Base-by-base conservation (phyloP, 495 filamentous ascomycete species). In the Oidiodendron maius region DNA sequence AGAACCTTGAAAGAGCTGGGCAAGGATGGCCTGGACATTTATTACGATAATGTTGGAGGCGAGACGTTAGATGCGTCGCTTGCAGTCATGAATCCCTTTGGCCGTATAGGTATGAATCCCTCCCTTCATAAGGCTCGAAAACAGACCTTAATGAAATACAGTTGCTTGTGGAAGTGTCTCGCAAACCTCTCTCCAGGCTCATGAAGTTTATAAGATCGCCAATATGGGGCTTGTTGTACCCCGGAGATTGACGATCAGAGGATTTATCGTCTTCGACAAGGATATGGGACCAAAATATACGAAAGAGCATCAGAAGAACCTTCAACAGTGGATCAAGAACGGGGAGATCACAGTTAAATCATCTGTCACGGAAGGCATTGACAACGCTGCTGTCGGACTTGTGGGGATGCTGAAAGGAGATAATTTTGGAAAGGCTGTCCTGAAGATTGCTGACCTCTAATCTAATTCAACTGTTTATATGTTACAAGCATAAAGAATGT, bases 41-140 rank as follows among this genome's bases (percentile, higher is more conserved):
- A 95, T 71, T 96, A 82, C 57, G 91, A 96, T 64, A 96, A 95
- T 56, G 91, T 96, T 16, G 91, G 91, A 10, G 91, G 89, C 6
- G 87, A 91, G 69, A 83, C 88, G 55, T 68, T 95, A 23, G 86
- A 90, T 55, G 89, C 86, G 25, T 77, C 85, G 0, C 60, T 96
- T 10, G 70, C 74, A 11, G 71, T 71, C 21, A 68, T 93, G 67
- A 91, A 86, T 37, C 46, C 67, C 22, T 79, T 67, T 52, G 91
- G 88, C 2, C 72, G 91, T 22, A 80, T 95, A 24, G 42, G 51
- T 47, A 40, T 67, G 43, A 28, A 18, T 4, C 30, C 21, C 3
- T 32, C 24, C 4, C 20, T 24, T 1, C 3, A 10, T 21, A 5
- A 11, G 13, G 5, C n/a, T 11, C 30, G 4, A 15, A 3, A 6